Percentiles rank a stretch among this genome's conserved stretches.
Conservation (phyloP, 495 filamentous ascomycete species). For the Penicillium herquei region DNA sequence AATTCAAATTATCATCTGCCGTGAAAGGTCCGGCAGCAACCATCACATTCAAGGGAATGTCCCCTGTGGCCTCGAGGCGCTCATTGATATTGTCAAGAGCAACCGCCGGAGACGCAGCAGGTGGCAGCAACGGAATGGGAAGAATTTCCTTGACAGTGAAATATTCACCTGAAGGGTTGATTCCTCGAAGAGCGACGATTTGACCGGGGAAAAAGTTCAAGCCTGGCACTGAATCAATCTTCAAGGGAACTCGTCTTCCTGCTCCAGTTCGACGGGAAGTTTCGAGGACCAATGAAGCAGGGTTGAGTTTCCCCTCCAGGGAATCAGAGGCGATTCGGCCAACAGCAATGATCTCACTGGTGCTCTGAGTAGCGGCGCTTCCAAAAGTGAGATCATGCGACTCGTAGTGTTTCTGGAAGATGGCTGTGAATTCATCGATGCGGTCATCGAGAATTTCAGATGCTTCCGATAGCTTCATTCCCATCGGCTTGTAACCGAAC, state of each 20-base stretch:
- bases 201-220: slow-evolving; percentile 94
- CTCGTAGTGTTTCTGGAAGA: slow-evolving; percentile 71
- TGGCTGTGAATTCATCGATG: slow-evolving; percentile 78
- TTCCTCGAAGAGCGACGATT: slow-evolving; percentile 82
- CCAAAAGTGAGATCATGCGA: slow-evolving; percentile 83
- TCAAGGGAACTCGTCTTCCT: slow-evolving; percentile 75
- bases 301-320: slow-evolving; percentile 77
- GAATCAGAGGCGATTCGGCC: slow-evolving; percentile 88
- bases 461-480: slow-evolving; percentile 88
- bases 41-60: slow-evolving; percentile 68
- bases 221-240: slow-evolving; percentile 62
- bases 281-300: slow-evolving; percentile 81
- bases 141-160: slow-evolving; percentile 80
- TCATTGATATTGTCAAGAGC: slow-evolving; percentile 63
- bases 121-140: slow-evolving; percentile 66
- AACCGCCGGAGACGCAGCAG: slow-evolving; percentile 60
- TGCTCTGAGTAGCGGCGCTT: slow-evolving; percentile 78
- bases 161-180: slow-evolving; percentile 80
- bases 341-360: slow-evolving; percentile 82
- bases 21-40: slow-evolving; percentile 88
- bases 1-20: slow-evolving; percentile 84
- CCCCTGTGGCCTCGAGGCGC: slow-evolving; percentile 57
- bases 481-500: slow-evolving; percentile 85
- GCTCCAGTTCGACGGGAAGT: slow-evolving; percentile 81
- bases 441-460: slow-evolving; percentile 92